Conservation (phyloP, 495 filamentous ascomycete genomes). For the Aspergillus diversus region DNA sequence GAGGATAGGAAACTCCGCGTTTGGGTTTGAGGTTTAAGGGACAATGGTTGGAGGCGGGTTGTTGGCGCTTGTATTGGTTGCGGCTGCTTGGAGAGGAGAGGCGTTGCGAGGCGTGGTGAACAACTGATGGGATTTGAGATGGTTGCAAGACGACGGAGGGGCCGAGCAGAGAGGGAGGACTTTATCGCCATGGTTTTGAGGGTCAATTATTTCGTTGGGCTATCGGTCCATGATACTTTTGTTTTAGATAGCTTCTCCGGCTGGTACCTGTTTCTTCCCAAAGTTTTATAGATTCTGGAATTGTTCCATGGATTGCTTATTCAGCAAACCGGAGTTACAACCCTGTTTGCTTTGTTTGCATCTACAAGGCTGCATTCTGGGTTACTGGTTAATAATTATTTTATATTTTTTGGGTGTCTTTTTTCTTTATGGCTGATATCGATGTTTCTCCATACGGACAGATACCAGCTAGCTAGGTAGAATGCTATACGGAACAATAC, state of each 20-base stretch:
- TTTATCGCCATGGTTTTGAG: background rate
- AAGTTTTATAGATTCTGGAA: conserved; percentile 8
- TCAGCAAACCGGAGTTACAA: background rate
- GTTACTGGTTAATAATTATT: too few relatives aligned
- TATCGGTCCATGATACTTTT: background rate
- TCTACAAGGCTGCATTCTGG: too few relatives aligned
- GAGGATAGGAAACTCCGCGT: conserved; percentile 41
- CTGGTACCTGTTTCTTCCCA: background rate
- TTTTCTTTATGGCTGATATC: too few relatives aligned
- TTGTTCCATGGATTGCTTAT: conserved; percentile 1
- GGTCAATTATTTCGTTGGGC: background rate
- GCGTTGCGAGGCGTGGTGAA: background rate
- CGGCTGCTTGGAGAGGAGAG: conserved; percentile 1
- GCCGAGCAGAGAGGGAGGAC: background rate
- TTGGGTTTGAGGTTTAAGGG: conserved; percentile 8
- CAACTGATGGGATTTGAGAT: background rate
- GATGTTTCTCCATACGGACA: too few relatives aligned
- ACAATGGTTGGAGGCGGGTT: conserved; percentile 10
- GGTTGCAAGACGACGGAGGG: background rate
- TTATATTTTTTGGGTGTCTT: too few relatives aligned
- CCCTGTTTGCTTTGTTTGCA: conserved; percentile 3
- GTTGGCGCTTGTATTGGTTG: conserved; percentile 17
- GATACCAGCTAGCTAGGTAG: too few relatives aligned
- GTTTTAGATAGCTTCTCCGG: background rate
- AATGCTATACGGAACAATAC: too few relatives aligned